Conservation (phyloP, 768 basidiomycete species). For the Phylloporus scabripes region DNA sequence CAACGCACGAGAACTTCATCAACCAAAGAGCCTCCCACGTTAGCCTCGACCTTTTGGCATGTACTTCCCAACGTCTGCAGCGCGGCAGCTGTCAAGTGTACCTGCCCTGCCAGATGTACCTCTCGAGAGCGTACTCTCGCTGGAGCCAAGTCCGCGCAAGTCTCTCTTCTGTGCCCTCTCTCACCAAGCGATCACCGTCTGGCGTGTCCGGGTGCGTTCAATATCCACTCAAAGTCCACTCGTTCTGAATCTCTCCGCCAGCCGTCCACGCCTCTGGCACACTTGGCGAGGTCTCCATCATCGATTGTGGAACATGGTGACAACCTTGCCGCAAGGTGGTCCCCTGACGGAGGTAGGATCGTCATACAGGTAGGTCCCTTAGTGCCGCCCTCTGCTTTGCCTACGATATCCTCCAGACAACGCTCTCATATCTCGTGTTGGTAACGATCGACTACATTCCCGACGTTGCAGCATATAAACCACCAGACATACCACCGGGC, state of each 20-base stretch:
- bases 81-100: conserved; percentile 62
- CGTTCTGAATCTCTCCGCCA: conserved; percentile 23
- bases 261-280: conserved; percentile 69
- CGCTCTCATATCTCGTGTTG: conserved; percentile 73
- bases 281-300: conserved; percentile 67
- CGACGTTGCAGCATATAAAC: conserved; percentile 50
- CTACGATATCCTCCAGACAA: conserved; percentile 48
- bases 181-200: conserved; percentile 64
- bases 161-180: conserved; percentile 76
- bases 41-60: conserved; percentile 32
- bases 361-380: conserved; percentile 62
- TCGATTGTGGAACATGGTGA: conserved; percentile 83
- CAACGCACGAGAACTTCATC: conserved; percentile 1
- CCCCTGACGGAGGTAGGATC: conserved; percentile 73
- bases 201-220: conserved; percentile 71
- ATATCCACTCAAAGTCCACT: neutral
- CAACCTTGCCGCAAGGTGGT: conserved; percentile 72
- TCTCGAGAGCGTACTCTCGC: conserved; percentile 50
- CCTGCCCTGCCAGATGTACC: conserved; percentile 63
- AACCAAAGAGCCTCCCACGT: too few species aligned
- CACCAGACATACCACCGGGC: conserved; percentile 41
- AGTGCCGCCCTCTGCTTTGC: neutral
- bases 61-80: conserved; percentile 85
- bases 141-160: conserved; percentile 65
- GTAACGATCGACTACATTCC: conserved; percentile 57